Conservation (phyloP, 2,329 filamentous ascomycete genomes). For the Monosporascus sp. region DNA sequence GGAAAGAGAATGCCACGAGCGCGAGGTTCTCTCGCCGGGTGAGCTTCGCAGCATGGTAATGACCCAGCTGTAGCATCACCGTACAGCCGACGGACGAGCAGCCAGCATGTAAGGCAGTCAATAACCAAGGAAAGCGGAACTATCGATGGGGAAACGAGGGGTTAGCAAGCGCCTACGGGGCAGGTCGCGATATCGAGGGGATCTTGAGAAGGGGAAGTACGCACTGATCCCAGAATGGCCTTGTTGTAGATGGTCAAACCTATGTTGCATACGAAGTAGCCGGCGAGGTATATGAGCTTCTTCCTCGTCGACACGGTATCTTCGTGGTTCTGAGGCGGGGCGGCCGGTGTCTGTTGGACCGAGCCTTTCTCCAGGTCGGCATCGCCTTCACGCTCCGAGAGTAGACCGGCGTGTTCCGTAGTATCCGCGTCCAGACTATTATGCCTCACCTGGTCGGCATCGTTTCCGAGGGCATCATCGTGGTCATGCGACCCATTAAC, state of each 20-base stretch:
- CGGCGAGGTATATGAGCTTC: slow-evolving; percentile 27
- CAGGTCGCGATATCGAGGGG: not conserved
- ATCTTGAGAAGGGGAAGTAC: slow-evolving; percentile 12
- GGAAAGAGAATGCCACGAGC: slow-evolving; percentile 52
- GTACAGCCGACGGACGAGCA: slow-evolving; percentile 53
- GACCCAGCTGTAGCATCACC: slow-evolving; percentile 43
- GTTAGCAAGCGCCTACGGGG: slow-evolving; percentile 3
- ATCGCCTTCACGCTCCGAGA: not conserved
- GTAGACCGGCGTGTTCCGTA: not conserved
- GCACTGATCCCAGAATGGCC: slow-evolving; percentile 46
- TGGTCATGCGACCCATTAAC: not conserved
- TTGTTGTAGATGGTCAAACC: slow-evolving; percentile 55
- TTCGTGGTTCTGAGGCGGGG: not conserved
- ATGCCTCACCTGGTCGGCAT: not conserved
- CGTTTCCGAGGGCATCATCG: not conserved
- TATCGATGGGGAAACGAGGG: slow-evolving; percentile 16
- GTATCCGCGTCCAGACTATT: not conserved
- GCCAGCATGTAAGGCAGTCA: slow-evolving; percentile 54
- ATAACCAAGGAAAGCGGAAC: slow-evolving; percentile 56
- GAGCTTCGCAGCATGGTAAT: slow-evolving; percentile 48
- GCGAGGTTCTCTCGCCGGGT: slow-evolving; percentile 47
- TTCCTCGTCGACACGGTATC: slow-evolving; percentile 3
- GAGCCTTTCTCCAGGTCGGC: not conserved
- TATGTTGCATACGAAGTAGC: slow-evolving; percentile 47
- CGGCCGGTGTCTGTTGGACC: not conserved